phyloP scores from a whole-genome alignment of 2,329 filamentous ascomycete genomes.

The Fusarium longipes region DNA sequence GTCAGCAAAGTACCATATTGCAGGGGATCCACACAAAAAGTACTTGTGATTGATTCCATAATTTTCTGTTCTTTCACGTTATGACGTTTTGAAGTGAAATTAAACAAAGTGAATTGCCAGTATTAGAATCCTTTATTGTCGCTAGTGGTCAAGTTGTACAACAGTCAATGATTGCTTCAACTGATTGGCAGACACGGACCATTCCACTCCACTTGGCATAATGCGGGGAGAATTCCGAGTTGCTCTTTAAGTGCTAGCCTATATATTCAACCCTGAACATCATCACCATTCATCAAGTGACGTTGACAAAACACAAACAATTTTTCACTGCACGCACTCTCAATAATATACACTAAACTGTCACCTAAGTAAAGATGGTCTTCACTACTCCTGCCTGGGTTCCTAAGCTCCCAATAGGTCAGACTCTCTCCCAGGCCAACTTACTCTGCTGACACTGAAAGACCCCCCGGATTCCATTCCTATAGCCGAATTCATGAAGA shows the following conservation, averaged over 20 bases:
- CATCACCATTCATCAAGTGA: background rate
- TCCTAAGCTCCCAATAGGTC: conserved; percentile 5
- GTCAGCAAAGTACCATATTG: background rate
- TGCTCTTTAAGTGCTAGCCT: background rate
- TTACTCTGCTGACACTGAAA: background rate
- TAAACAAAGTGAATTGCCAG: no score
- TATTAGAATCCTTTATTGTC: no score
- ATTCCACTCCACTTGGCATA: no score
- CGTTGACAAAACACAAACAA: background rate
- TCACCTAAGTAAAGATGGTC: background rate
- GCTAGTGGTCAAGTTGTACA: no score
- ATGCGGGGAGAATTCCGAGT: background rate
- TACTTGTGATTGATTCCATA: no score
- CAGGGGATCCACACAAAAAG: background rate
- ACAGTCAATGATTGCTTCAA: background rate
- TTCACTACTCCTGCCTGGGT: conserved; percentile 13
- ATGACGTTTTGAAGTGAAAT: no score
- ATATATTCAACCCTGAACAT: background rate
- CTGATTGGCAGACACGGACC: background rate
- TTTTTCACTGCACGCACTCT: no score
- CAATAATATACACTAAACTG: no score
- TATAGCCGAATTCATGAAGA: conserved; percentile 23
- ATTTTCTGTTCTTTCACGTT: no score
- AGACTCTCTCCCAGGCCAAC: background rate
- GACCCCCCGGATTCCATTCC: conserved; percentile 18